Conservation (phyloP, 129 eudicot species). For the Flaveria robusta region DNA sequence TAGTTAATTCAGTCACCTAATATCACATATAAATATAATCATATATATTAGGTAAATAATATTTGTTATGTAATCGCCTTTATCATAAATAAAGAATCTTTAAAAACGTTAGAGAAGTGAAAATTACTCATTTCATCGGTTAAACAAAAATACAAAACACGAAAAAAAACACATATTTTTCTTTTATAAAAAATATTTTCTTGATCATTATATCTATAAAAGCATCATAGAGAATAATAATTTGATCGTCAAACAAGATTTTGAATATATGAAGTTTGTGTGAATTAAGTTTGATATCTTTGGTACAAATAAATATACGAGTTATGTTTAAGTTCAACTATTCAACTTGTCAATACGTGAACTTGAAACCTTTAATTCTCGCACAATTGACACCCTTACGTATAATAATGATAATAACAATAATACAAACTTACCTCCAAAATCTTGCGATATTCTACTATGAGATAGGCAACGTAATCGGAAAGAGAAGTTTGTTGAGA, state of each 20-base stretch:
- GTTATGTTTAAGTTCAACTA: no score
- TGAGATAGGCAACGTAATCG: constrained; percentile 32
- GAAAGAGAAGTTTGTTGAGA: constrained; percentile 4
- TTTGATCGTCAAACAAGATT: no score
- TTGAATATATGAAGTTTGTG: no score
- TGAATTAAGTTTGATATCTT: no score
- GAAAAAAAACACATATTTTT: no score
- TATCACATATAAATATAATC: background rate
- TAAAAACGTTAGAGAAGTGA: background rate
- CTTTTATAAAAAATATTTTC: no score
- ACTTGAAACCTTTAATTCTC: background rate
- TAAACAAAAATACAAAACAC: no score
- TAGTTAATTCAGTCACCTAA: background rate
- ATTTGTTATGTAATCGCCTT: background rate
- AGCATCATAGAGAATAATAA: no score
- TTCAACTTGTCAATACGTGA: no score
- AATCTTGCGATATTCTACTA: constrained; percentile 35
- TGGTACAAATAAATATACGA: no score
- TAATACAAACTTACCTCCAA: constrained; percentile 26
- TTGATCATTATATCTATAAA: no score
- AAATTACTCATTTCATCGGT: background rate
- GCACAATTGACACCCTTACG: background rate
- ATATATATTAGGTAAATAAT: background rate
- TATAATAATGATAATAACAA: background rate
- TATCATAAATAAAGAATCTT: background rate